Percentiles rank a stretch among this genome's conserved stretches.
Conservation (phyloP, 2,329 filamentous ascomycete species). For the Penicillium hesseltinei region DNA sequence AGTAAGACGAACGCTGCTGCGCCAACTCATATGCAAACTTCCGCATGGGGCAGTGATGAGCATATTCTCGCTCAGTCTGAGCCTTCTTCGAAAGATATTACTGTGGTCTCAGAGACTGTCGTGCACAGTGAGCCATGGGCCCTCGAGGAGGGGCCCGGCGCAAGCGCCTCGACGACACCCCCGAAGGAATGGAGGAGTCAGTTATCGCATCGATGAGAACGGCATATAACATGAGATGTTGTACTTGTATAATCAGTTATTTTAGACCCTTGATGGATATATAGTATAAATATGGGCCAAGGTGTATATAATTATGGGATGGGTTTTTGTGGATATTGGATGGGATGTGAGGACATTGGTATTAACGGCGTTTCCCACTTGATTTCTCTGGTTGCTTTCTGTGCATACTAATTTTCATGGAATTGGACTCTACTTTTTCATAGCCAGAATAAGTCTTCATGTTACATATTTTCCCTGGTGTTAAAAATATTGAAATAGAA, state of each 20-base stretch:
- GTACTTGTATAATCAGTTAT: neutral
- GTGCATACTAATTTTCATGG: neutral
- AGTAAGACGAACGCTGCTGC: conserved; percentile 10
- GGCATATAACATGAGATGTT: neutral
- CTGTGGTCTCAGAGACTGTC: conserved; percentile 28
- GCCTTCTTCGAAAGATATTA: conserved; percentile 21
- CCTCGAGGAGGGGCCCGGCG: neutral
- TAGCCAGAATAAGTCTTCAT: neutral
- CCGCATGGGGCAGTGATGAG: conserved; percentile 33
- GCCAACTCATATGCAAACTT: conserved; percentile 16
- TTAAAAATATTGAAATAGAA: neutral
- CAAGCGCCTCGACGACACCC: conserved; percentile 6
- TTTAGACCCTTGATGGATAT: neutral
- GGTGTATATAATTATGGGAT: neutral
- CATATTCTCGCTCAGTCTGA: conserved; percentile 19
- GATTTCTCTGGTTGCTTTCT: neutral
- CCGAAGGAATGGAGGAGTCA: conserved; percentile 15
- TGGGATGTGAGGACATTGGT: neutral
- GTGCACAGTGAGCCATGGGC: conserved; percentile 24
- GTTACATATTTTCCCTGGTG: neutral
- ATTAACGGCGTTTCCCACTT: neutral
- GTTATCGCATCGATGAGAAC: neutral
- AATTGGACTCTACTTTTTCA: neutral
- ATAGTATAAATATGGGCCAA: neutral
- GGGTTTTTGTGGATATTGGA: neutral